Evolutionary conservation across 2,329 filamentous ascomycete genomes (phyloP), one percentile per base, ranked within the genome.

Genomic region (Ascosphaera apis): DNA sequence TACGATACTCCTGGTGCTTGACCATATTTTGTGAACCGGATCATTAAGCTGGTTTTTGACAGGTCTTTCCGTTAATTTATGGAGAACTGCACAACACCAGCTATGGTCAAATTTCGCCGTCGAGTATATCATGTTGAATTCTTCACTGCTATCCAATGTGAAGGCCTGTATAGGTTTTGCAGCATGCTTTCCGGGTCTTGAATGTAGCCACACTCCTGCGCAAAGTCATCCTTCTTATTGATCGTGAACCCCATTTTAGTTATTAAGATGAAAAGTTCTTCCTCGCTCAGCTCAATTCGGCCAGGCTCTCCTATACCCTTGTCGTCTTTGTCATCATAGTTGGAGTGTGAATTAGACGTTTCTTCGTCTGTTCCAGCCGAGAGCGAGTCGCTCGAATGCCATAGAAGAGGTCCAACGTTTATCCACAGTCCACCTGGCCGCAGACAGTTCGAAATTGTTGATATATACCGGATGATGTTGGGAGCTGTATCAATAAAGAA

Each of bases 401-500:
- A 98, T 30, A 95, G 61, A 37, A 98, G 57, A 1, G 88, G 88
- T 0, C 88, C 88, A 16, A 91, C 61, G 48, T 98, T 98, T 49
- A 92, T 67, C 62, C 91, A 79, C 3, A 91, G 48, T 0, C 88
- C 88, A 17, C 77, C 78, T 0, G 70, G 63, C 44, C 68, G 72
- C 35, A 98, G 65, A 48, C 84, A 91, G 49, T 78, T 69, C 31
- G 60, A 61, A 37, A 95, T 79, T 1, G 83, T 75, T 50, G 91
- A 74, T 23, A 98, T 69, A 50, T 98, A 98, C 2, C 77, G 70
- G 37, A 95, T 76, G 21, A 93, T 53, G 51, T 98, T 95, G 1
- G 86, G 84, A 2, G 88, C 88, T 1, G 88, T 98, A 53, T 98
- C 91, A 39, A 98, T 76, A 60, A 98, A 98, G 59, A 95, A 98